Evolutionary conservation across 1,284 basidiomycete species (phyloP).

Genomic region (Cutaneotrichosporon sp.): DNA sequence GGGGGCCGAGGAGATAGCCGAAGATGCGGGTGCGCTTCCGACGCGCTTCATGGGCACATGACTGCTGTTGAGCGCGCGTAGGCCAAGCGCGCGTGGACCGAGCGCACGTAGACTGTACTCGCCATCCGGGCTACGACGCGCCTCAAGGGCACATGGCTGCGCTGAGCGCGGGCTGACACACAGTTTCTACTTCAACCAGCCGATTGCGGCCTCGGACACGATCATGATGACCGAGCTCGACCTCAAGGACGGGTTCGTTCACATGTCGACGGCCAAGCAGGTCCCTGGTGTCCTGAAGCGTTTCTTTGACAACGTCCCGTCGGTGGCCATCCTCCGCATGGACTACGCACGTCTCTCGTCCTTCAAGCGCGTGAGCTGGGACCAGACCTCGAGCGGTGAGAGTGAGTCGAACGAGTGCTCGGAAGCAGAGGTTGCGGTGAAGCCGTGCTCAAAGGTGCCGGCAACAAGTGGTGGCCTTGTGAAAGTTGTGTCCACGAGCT

Average conservation of each 20-base stretch:
- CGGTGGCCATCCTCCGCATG: constrained; percentile 60
- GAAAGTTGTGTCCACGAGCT: background rate
- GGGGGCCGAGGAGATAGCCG: background rate
- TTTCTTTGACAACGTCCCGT: constrained; percentile 58
- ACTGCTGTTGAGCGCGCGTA: too few species aligned
- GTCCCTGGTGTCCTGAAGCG: constrained; percentile 59
- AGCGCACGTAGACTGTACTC: too few species aligned
- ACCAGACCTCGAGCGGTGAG: constrained; percentile 32
- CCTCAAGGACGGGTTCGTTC: constrained; percentile 60
- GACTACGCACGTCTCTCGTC: constrained; percentile 39
- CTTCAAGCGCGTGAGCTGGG: constrained; percentile 45
- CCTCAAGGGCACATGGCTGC: background rate
- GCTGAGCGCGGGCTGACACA: background rate
- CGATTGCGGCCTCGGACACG: constrained; percentile 35
- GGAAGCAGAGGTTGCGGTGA: background rate
- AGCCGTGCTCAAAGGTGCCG: background rate
- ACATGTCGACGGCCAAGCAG: constrained; percentile 64
- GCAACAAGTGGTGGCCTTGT: background rate
- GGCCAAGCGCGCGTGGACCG: too few species aligned
- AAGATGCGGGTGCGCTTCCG: background rate
- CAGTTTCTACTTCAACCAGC: constrained; percentile 28
- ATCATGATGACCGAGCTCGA: constrained; percentile 45
- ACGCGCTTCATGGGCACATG: background rate
- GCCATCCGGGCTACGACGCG: background rate
- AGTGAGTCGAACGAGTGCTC: constrained; percentile 29